Evolutionary conservation across 306 rosid species (phyloP).

Genomic region (Gastrolobium villosum): DNA sequence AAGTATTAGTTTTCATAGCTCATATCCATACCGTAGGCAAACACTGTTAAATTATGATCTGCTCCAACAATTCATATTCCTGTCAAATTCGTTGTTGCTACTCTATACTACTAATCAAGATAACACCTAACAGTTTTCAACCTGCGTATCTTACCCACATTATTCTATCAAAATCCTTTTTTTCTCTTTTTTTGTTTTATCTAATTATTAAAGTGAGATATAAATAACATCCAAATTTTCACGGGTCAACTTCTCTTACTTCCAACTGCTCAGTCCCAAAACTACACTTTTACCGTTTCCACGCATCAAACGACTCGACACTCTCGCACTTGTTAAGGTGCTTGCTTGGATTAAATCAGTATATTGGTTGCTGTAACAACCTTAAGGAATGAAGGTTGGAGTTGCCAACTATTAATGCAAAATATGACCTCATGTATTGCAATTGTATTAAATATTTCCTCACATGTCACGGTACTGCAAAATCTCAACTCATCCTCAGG

Average conservation of each 20-base stretch:
- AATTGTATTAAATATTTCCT: constrained; percentile 31
- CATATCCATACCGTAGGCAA: not conserved
- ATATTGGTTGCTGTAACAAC: not conserved
- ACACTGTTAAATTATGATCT: constrained; percentile 2
- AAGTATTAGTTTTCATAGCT: not conserved
- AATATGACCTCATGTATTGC: constrained; percentile 12
- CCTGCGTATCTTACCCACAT: not conserved
- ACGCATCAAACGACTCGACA: not conserved
- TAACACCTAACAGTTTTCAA: too few species aligned
- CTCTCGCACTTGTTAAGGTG: not conserved
- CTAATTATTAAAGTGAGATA: not conserved
- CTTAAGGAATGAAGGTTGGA: constrained; percentile 4
- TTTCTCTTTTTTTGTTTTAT: not conserved
- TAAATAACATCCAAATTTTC: not conserved
- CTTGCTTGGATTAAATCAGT: constrained; percentile 13
- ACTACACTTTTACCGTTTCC: not conserved
- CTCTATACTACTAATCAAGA: not conserved
- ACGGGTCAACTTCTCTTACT: not conserved
- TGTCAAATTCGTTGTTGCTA: not conserved
- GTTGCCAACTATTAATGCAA: not conserved
- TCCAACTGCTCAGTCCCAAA: not conserved
- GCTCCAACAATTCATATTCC: constrained; percentile 8
- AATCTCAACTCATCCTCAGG: constrained; percentile 18
- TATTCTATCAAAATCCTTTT: constrained; percentile 1
- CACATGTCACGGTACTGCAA: constrained; percentile 6